Percentiles rank a stretch among this genome's conserved stretches.
Conservation (phyloP, 2,329 filamentous ascomycete genomes). For the Botrytis porri region DNA sequence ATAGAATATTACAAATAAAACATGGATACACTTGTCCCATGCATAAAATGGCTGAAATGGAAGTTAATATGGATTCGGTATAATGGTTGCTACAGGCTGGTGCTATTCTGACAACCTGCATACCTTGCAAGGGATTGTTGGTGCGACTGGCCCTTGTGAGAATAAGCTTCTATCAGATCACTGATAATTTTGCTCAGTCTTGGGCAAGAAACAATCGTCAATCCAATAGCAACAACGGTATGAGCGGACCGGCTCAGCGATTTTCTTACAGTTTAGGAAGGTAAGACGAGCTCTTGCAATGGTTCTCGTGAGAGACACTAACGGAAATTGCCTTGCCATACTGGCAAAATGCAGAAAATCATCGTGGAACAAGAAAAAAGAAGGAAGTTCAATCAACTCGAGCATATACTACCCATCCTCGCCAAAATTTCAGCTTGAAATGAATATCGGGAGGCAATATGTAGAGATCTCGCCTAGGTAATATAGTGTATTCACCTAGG, state of each 20-base stretch:
- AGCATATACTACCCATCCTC: neutral
- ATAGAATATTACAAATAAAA: conserved; percentile 23
- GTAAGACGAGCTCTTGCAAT: neutral
- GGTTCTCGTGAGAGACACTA: neutral
- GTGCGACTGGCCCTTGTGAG: neutral
- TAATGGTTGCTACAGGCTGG: conserved; percentile 23
- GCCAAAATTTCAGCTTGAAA: conserved; percentile 1
- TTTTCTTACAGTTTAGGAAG: conserved; percentile 12
- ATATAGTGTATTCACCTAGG: conserved; percentile 9
- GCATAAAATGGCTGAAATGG: conserved; percentile 33
- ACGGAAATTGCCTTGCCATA: neutral
- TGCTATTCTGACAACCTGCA: conserved; percentile 20
- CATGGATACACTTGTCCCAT: conserved; percentile 22
- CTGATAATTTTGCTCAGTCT: conserved; percentile 5
- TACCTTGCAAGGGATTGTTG: conserved; percentile 8
- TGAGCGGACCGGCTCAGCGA: conserved; percentile 34
- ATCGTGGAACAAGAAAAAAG: neutral
- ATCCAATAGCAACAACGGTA: conserved; percentile 24
- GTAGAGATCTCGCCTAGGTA: neutral
- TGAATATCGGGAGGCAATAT: conserved; percentile 7
- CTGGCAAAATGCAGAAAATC: neutral
- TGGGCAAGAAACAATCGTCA: neutral
- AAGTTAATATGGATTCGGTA: conserved; percentile 16
- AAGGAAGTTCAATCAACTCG: neutral
- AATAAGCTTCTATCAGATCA: conserved; percentile 5